Conservation (phyloP, 2,329 filamentous ascomycete genomes). For the Onygenales sp. region DNA sequence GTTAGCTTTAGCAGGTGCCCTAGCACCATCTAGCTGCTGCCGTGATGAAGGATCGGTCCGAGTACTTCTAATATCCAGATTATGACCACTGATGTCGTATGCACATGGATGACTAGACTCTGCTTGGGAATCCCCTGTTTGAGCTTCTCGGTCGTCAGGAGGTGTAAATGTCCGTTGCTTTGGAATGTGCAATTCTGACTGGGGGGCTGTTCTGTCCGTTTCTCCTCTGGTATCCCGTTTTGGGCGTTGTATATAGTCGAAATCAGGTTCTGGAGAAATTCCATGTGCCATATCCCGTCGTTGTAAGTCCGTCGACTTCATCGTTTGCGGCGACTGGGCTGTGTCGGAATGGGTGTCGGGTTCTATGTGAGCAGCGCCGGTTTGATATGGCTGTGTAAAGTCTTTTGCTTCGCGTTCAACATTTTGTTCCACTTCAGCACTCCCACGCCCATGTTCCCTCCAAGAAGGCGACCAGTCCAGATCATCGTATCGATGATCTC, state of each 20-base stretch:
- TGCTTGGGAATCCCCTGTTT: neutral
- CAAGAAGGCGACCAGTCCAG: neutral
- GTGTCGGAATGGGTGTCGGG: too few relatives aligned
- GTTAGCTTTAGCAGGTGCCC: neutral
- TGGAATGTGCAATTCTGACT: neutral
- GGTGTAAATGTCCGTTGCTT: slow-evolving; percentile 10
- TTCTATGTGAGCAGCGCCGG: too few relatives aligned
- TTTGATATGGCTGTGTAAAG: too few relatives aligned
- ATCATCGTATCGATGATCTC: neutral
- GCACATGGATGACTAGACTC: neutral
- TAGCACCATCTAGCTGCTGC: neutral
- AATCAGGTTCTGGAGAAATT: too few relatives aligned
- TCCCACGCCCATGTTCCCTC: neutral
- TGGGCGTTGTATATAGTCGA: neutral
- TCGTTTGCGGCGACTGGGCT: too few relatives aligned
- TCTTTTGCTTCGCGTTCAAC: too few relatives aligned
- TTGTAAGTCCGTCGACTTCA: too few relatives aligned
- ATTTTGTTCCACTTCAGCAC: neutral
- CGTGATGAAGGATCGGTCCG: neutral
- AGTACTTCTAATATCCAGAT: neutral
- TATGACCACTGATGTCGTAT: neutral
- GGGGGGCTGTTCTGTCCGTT: too few relatives aligned
- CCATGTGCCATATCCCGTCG: too few relatives aligned
- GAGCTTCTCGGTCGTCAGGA: slow-evolving; percentile 6
- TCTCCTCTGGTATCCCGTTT: neutral